Evolutionary conservation across 1,284 basidiomycete genomes (phyloP).

Genomic region (Malassezia restricta): DNA sequence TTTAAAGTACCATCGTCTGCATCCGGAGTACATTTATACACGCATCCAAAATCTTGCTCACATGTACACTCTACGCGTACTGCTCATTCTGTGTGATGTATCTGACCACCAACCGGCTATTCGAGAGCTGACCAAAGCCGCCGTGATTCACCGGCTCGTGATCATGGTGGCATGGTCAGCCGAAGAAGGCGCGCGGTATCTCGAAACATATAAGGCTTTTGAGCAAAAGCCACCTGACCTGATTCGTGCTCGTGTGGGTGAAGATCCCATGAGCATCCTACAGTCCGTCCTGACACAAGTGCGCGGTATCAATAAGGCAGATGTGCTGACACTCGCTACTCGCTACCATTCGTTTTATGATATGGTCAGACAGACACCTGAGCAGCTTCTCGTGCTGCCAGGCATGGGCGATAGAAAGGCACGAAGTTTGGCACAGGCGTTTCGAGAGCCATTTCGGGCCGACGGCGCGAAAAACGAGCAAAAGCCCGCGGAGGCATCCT

Average conservation of each 20-base stretch:
- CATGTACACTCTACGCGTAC: constrained; percentile 68
- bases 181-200: constrained; percentile 83
- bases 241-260: constrained; percentile 84
- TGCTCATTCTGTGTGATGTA: constrained; percentile 85
- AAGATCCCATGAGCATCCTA: constrained; percentile 69
- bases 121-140: constrained; percentile 71
- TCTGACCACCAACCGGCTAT: constrained; percentile 82
- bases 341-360: constrained; percentile 49
- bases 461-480: background rate
- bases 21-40: constrained; percentile 89
- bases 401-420: constrained; percentile 93
- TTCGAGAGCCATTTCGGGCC: constrained; percentile 49
- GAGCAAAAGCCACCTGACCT: constrained; percentile 85
- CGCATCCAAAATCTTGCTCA: constrained; percentile 74
- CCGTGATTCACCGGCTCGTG: constrained; percentile 76
- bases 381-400: constrained; percentile 68
- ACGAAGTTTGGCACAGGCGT: constrained; percentile 53
- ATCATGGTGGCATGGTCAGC: constrained; percentile 75
- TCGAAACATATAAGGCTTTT: constrained; percentile 80
- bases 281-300: constrained; percentile 78
- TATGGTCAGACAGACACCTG: constrained; percentile 48
- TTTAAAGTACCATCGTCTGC: constrained; percentile 83
- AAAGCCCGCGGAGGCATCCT: background rate
- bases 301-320: constrained; percentile 90
- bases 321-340: constrained; percentile 80